Evolutionary conservation across 768 basidiomycete species (phyloP).

Genomic region (Imleria badia): DNA sequence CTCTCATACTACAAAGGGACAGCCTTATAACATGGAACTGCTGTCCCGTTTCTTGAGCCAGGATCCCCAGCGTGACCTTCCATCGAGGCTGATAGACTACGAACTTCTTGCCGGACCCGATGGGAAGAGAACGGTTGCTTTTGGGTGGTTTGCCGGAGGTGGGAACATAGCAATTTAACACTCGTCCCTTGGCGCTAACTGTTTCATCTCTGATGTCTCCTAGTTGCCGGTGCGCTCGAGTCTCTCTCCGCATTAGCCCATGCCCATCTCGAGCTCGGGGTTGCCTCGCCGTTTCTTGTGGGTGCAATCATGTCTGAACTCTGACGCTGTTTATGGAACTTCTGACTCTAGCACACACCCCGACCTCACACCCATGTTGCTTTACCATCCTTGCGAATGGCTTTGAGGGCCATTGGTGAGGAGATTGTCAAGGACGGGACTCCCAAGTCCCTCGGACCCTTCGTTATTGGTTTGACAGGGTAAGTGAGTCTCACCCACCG

Average conservation of each 20-base stretch:
- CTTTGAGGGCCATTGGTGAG: constrained; percentile 57
- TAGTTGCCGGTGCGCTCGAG: constrained; percentile 85
- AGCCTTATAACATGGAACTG: constrained; percentile 81
- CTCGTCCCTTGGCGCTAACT: background rate
- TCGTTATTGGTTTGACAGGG: constrained; percentile 84
- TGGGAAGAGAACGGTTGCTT: constrained; percentile 81
- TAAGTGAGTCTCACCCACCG: constrained; percentile 30
- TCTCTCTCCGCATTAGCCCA: constrained; percentile 78
- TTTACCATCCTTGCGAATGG: constrained; percentile 48
- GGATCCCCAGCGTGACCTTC: constrained; percentile 15
- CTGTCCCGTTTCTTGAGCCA: constrained; percentile 60
- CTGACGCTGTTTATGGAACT: background rate
- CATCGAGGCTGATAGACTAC: constrained; percentile 75
- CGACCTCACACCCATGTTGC: constrained; percentile 74
- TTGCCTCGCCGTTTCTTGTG: constrained; percentile 83
- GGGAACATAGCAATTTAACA: constrained; percentile 14
- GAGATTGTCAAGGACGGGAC: constrained; percentile 57
- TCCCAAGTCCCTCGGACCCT: constrained; percentile 66
- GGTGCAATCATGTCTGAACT: constrained; percentile 21
- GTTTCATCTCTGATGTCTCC: background rate
- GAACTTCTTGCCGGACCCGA: constrained; percentile 66
- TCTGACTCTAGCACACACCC: constrained; percentile 54
- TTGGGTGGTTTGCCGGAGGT: constrained; percentile 94
- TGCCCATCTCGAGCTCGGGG: constrained; percentile 71
- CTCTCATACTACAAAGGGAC: constrained; percentile 88